These are phyloP conservation scores for Paecilomyces sp. DNA, from an alignment of 2,329 filamentous ascomycete species.

Conservation along the genomic window DNA sequence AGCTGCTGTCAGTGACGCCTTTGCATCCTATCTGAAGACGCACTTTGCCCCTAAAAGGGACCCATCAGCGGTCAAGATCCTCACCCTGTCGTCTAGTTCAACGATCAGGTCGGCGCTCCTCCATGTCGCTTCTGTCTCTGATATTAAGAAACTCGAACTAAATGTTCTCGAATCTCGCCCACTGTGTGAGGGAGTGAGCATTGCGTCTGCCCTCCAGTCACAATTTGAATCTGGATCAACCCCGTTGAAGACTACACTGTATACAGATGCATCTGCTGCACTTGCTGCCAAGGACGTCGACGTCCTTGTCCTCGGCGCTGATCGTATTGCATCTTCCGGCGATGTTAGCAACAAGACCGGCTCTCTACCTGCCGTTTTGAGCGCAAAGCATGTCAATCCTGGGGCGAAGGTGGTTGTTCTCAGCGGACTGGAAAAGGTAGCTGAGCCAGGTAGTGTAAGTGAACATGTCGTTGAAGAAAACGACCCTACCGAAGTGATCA, in stretches of 20 bases:
- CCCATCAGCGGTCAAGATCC: constrained; percentile 37
- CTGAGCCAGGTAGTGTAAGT: constrained; percentile 36
- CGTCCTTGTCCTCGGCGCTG: constrained; percentile 57
- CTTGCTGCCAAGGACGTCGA: constrained; percentile 48
- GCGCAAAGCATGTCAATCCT: constrained; percentile 44
- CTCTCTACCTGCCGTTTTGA: constrained; percentile 52
- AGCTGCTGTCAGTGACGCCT: constrained; percentile 16
- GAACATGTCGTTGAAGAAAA: constrained; percentile 46
- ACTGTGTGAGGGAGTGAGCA: constrained; percentile 56
- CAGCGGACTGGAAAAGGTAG: constrained; percentile 57
- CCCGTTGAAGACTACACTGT: constrained; percentile 41
- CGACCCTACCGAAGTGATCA: constrained; percentile 43
- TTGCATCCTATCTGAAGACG: constrained; percentile 16
- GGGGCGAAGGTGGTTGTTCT: constrained; percentile 47
- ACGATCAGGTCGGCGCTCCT: constrained; percentile 49
- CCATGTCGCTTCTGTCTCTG: constrained; percentile 29
- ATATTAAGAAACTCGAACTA: constrained; percentile 42
- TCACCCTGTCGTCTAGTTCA: constrained; percentile 58
- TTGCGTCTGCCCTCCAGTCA: constrained; percentile 38
- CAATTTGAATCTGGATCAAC: constrained; percentile 13
- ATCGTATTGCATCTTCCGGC: constrained; percentile 52
- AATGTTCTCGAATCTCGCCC: constrained; percentile 61
- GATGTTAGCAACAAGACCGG: constrained; percentile 63
- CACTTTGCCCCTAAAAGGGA: constrained; percentile 5
- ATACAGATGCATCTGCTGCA: constrained; percentile 54